Conservation (phyloP, 768 basidiomycete genomes). For the Clavaria fumosa region DNA sequence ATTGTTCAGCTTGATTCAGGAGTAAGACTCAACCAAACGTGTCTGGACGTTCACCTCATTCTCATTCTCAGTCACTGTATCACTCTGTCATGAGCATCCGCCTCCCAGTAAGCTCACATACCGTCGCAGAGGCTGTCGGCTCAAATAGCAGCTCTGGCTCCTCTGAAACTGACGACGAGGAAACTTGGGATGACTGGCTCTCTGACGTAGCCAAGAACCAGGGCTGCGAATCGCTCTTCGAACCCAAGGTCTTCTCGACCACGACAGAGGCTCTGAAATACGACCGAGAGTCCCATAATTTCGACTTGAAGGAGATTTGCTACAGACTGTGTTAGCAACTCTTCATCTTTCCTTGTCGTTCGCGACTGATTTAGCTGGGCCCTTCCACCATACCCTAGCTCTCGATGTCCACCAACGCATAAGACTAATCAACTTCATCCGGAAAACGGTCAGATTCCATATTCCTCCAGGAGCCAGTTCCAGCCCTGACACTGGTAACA, state of each 20-base stretch:
- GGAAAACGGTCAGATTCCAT: slow-evolving; percentile 59
- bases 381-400: slow-evolving; percentile 22
- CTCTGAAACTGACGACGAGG: slow-evolving; percentile 35
- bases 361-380: slow-evolving; percentile 1
- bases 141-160: slow-evolving; percentile 16
- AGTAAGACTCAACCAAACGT: no score
- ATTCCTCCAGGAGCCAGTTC: no score
- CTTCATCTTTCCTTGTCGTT: neutral
- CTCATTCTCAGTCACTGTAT: no score
- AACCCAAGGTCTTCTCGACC: slow-evolving; percentile 42
- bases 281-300: slow-evolving; percentile 44
- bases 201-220: slow-evolving; percentile 44
- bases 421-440: slow-evolving; percentile 75
- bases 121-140: slow-evolving; percentile 12
- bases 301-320: slow-evolving; percentile 42
- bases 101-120: slow-evolving; percentile 18
- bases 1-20: no score
- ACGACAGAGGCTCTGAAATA: slow-evolving; percentile 43
- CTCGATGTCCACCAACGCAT: slow-evolving; percentile 71
- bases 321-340: slow-evolving; percentile 37
- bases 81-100: slow-evolving; percentile 33
- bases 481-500: no score
- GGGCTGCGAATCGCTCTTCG: slow-evolving; percentile 62
- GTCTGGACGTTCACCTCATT: no score
- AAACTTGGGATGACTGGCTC: slow-evolving; percentile 60